Evolutionary conservation across 2,329 filamentous ascomycete species (phyloP).

Genomic region (Neonectria neomacrospora): DNA sequence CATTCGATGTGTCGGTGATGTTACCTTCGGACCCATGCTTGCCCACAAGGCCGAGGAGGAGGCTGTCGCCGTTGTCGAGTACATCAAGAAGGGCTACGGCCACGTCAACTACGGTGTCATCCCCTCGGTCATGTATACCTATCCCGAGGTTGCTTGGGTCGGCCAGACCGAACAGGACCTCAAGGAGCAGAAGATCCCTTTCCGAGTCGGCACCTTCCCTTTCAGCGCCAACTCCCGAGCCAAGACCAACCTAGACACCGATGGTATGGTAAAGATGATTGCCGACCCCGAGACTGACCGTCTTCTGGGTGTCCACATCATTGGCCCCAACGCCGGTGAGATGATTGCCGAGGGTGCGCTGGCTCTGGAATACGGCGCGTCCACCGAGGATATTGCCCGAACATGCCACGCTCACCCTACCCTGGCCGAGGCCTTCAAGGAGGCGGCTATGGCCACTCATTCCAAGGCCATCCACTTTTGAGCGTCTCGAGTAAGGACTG

Average conservation of each 20-base stretch:
- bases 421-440: conserved; percentile 97
- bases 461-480: conserved; percentile 97
- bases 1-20: conserved; percentile 96
- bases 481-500: conserved; percentile 27
- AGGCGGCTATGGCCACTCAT: conserved; percentile 98
- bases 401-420: conserved; percentile 98
- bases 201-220: conserved; percentile 93
- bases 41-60: conserved; percentile 99
- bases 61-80: conserved; percentile 92
- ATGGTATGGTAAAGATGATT: conserved; percentile 97
- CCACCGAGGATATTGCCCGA: conserved; percentile 91
- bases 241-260: conserved; percentile 97
- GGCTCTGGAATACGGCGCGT: conserved; percentile 95
- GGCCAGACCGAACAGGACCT: conserved; percentile 97
- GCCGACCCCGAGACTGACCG: conserved; percentile 96
- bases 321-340: conserved; percentile 95
- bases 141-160: conserved; percentile 98
- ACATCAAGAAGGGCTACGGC: conserved; percentile 96
- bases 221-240: conserved; percentile 98
- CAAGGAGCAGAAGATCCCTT: conserved; percentile 89
- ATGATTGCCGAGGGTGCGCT: conserved; percentile 99
- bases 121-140: conserved; percentile 99
- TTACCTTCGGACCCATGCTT: conserved; percentile 98
- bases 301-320: conserved; percentile 94
- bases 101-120: conserved; percentile 99